A percentile compares a stretch with the other conserved stretches of the same genome.
phyloP scores from a whole-genome alignment of 805 yeast genomes.

The Blastobotrys robertii region DNA sequence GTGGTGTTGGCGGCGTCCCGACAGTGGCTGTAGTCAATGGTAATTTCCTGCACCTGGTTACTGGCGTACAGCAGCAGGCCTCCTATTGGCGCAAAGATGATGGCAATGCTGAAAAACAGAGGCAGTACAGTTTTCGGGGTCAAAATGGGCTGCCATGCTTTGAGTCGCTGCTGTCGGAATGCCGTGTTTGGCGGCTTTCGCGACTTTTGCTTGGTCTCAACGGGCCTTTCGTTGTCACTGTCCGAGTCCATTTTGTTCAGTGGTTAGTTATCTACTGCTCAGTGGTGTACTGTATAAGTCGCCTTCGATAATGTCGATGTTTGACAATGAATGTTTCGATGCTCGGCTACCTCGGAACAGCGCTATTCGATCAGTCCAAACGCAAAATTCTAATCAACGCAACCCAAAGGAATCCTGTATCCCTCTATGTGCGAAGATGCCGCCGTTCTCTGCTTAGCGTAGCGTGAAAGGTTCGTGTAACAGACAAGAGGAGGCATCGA shows the following conservation, averaged over 20 bases:
- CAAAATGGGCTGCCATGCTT: conserved; percentile 78
- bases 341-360: neutral
- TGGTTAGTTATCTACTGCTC: neutral
- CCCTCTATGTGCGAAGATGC: too few species aligned
- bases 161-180: conserved; percentile 46
- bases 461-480: too few species aligned
- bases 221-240: conserved; percentile 19
- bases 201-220: conserved; percentile 28
- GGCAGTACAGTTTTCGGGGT: conserved; percentile 91
- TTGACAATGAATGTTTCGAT: neutral
- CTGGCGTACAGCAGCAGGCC: conserved; percentile 73
- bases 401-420: too few species aligned
- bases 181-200: conserved; percentile 36
- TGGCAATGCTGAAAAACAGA: conserved; percentile 58
- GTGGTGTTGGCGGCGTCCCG: conserved; percentile 36
- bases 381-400: too few species aligned
- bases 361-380: too few species aligned
- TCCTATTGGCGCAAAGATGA: conserved; percentile 85
- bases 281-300: too few species aligned
- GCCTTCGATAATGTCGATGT: too few species aligned
- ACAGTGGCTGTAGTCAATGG: conserved; percentile 71
- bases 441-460: too few species aligned
- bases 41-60: conserved; percentile 64
- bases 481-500: too few species aligned
- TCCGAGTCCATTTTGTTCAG: conserved; percentile 22